Evolutionary conservation across 2,329 filamentous ascomycete genomes (phyloP).

Genomic region (Aspergillus sp.): DNA sequence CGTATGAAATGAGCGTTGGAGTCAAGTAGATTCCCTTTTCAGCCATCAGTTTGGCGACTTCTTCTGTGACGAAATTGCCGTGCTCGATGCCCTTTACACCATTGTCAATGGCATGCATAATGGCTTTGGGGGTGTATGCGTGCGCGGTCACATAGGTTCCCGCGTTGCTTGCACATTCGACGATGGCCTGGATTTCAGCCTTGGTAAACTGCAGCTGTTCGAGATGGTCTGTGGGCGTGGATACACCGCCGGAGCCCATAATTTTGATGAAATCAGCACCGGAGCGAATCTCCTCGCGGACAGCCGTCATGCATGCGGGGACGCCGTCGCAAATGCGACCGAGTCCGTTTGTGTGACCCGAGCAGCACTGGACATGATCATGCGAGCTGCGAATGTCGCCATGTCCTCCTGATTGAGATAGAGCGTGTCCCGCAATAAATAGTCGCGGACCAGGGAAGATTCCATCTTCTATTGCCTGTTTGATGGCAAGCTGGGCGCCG

Average conservation of each 20-base stretch:
- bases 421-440: constrained; percentile 59
- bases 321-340: constrained; percentile 60
- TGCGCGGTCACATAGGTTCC: constrained; percentile 63
- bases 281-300: constrained; percentile 59
- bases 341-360: constrained; percentile 42
- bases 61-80: constrained; percentile 50
- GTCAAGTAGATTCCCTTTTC: constrained; percentile 56
- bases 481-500: constrained; percentile 58
- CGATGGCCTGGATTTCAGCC: constrained; percentile 61
- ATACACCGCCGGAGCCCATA: constrained; percentile 63
- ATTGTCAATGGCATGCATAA: constrained; percentile 60
- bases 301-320: constrained; percentile 56
- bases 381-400: constrained; percentile 50
- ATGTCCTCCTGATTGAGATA: constrained; percentile 64
- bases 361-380: constrained; percentile 50
- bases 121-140: constrained; percentile 60
- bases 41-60: constrained; percentile 57
- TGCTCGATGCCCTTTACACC: constrained; percentile 63
- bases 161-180: constrained; percentile 53
- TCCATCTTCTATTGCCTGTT: constrained; percentile 59
- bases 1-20: constrained; percentile 59
- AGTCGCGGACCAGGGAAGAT: constrained; percentile 60
- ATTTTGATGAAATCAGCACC: constrained; percentile 68
- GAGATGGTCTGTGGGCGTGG: constrained; percentile 59
- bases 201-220: constrained; percentile 61